Evolutionary conservation across 257 asterid species (phyloP), one percentile per base, ranked within the genome.

Genomic region (Misopates orontium): DNA sequence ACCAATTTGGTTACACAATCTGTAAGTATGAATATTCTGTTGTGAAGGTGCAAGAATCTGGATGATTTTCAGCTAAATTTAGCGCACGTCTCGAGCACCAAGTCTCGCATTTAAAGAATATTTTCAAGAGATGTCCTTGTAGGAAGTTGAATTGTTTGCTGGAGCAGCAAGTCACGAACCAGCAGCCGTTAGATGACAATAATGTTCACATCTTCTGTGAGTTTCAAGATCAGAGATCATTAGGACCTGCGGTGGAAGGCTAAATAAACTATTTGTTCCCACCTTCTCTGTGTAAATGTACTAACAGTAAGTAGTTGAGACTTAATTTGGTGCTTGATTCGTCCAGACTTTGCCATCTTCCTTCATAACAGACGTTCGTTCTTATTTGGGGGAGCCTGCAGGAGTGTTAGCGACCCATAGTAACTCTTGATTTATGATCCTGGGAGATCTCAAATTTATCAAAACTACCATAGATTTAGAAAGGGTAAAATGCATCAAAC

Each of bases 21-120:
- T 77, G 82, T 72, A 77, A 76, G 83, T 84, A 69, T 50, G 70
- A 59, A 58, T 21, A 52, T 62, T 70, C 32, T 59, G 79, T 73
- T 76, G 79, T 75, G 11, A 36, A 36, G 42, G 71, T 67, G 72
- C 71, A 68, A 73, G 69, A 70, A 74, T 79, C 68, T 75, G 73
- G 78, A 51, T 16, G 77, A 62, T 62, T 61, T 76, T 66, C 75
- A 22, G 84, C 74, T 9, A 4, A 36, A 36, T 75, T 45, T 25
- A 64, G 9, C 44, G 24, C 55, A 39, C n/a, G 31, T 56, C 48
- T 42, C 53, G 56, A 36, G 42, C 42, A 9, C 41, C 16, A 8
- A 57, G 31, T 14, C 15, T 41, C 42, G 8, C 42, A 10, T 36
- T 36, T 2, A 28, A 28, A 2, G 23, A 18, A 15, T 58, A 63